Conservation (phyloP, 176 grass and related monocot genomes). For the Cymbopogon citratus region DNA sequence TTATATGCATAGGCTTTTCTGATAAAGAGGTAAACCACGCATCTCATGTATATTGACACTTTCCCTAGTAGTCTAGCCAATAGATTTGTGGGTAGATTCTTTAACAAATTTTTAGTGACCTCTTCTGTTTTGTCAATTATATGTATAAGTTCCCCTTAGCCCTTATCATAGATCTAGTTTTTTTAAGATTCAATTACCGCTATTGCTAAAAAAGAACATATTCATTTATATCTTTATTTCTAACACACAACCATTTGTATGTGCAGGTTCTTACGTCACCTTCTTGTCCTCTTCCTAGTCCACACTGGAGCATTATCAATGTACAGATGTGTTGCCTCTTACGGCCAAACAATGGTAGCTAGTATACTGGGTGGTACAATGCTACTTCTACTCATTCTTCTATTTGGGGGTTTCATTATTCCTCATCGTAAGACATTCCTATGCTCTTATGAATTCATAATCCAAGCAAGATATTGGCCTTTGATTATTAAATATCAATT, state of each 20-base stretch:
- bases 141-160: not conserved
- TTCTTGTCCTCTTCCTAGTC: constrained; percentile 49
- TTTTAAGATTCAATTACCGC: not conserved
- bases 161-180: not conserved
- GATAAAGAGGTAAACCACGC: not conserved
- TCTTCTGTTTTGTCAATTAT: not conserved
- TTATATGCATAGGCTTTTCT: not conserved
- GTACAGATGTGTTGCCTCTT: constrained; percentile 50
- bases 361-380: constrained; percentile 13
- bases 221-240: not conserved
- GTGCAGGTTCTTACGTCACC: constrained; percentile 51
- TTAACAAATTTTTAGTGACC: not conserved
- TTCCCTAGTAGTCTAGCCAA: not conserved
- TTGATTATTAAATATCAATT: not conserved
- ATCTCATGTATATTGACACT: not conserved
- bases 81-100: not conserved
- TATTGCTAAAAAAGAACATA: not conserved
- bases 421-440: constrained; percentile 42
- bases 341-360: constrained; percentile 33
- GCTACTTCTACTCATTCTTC: constrained; percentile 19
- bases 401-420: constrained; percentile 69
- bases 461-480: not conserved
- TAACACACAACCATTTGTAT: not conserved
- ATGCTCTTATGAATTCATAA: constrained; percentile 4
- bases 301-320: constrained; percentile 47